A percentile compares a stretch with the other conserved stretches of the same genome.
These are phyloP conservation scores for Ophiocordyceps unilateralis DNA, from an alignment of 2,329 filamentous ascomycete genomes.

Conservation along the genomic window DNA sequence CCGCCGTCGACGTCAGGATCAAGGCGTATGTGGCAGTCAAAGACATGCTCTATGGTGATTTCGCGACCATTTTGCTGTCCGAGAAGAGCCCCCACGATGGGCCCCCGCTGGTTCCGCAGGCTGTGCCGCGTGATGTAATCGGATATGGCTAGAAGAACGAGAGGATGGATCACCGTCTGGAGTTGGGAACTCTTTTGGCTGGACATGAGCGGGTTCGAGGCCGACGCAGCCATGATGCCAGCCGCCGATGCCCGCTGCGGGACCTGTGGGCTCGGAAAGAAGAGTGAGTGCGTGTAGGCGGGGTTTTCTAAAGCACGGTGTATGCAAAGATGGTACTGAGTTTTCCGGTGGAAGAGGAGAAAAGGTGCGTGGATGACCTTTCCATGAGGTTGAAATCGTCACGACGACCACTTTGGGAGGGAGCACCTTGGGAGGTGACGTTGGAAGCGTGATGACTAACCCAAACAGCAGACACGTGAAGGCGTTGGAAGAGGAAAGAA, in stretches of 20 bases:
- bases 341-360: too few species aligned
- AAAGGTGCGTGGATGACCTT: too few species aligned
- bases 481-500: too few species aligned
- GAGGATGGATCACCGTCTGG: conserved; percentile 72
- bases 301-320: too few species aligned
- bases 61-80: conserved; percentile 83
- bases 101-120: conserved; percentile 55
- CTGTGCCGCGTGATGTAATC: conserved; percentile 91
- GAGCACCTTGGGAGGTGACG: too few species aligned
- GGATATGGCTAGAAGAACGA: conserved; percentile 89
- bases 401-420: too few species aligned
- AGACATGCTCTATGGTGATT: conserved; percentile 84
- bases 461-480: too few species aligned
- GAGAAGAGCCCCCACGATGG: conserved; percentile 72
- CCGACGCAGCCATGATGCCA: conserved; percentile 27
- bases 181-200: conserved; percentile 54
- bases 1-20: conserved; percentile 31
- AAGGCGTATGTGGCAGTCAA: conserved; percentile 51
- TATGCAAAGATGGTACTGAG: too few species aligned
- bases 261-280: background rate
- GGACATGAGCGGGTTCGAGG: conserved; percentile 42
- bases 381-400: too few species aligned
- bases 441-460: too few species aligned
- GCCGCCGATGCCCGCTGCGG: background rate
- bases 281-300: too few species aligned